A percentile compares a stretch with the other conserved stretches of the same genome.
These are phyloP conservation scores for Spathaspora sp. DNA, from an alignment of 805 yeast genomes.

Conservation along the genomic window DNA sequence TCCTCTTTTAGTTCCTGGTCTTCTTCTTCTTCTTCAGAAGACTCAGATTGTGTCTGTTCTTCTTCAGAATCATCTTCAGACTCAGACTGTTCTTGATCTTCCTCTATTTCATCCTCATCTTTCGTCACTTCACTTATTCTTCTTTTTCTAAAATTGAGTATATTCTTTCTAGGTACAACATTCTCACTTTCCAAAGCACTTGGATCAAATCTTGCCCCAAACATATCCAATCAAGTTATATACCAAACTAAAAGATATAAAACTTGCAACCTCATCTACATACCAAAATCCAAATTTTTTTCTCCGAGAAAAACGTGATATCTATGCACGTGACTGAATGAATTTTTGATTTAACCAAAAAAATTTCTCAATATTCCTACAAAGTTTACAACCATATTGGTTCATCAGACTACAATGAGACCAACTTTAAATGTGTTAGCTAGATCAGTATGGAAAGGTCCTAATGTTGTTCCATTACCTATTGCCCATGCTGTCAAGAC, in stretches of 20 bases:
- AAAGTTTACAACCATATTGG: background rate
- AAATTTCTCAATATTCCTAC: background rate
- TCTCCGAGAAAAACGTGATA: background rate
- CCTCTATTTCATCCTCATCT: slow-evolving; percentile 6
- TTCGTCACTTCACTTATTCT: slow-evolving; percentile 1
- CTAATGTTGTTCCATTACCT: slow-evolving; percentile 93
- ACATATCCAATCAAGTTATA: slow-evolving; percentile 37
- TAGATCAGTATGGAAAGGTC: slow-evolving; percentile 59
- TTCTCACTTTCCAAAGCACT: slow-evolving; percentile 5
- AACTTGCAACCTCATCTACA: background rate
- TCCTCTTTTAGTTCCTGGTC: slow-evolving; percentile 5
- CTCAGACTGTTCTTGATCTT: slow-evolving; percentile 2
- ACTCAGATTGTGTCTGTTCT: background rate
- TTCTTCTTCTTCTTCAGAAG: slow-evolving; percentile 2
- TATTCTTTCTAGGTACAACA: background rate
- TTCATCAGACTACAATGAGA: slow-evolving; percentile 23
- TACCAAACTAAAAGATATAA: background rate
- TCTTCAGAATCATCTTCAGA: background rate
- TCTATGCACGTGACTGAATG: background rate
- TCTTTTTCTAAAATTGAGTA: slow-evolving; percentile 5
- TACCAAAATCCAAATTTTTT: background rate
- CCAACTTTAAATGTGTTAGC: slow-evolving; percentile 27
- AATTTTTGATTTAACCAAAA: background rate
- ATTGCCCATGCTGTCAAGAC: slow-evolving; percentile 76
- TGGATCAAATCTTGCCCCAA: slow-evolving; percentile 66